Evolutionary conservation across 495 filamentous ascomycete genomes (phyloP).

Genomic region (Immersiella caudata): DNA sequence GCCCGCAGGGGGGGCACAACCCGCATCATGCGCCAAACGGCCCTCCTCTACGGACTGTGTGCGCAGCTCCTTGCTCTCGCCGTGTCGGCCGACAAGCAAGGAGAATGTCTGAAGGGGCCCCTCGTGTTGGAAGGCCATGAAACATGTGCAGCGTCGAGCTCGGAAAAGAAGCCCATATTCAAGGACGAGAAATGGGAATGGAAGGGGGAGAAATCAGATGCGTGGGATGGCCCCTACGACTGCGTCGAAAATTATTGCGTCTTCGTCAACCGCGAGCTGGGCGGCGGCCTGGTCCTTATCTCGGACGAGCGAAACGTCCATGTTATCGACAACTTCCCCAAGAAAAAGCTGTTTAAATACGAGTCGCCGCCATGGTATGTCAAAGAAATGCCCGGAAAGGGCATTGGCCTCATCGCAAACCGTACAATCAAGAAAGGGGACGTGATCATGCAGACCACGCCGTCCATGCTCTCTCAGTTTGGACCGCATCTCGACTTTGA

Average conservation of each 20-base stretch:
- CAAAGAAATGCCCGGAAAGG: slow-evolving; percentile 41
- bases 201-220: neutral
- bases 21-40: neutral
- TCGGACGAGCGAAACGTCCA: slow-evolving; percentile 36
- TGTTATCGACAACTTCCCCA: slow-evolving; percentile 28
- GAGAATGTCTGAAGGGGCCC: neutral
- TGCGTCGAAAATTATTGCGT: slow-evolving; percentile 44
- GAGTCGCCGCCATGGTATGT: slow-evolving; percentile 33
- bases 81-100: neutral
- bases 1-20: neutral
- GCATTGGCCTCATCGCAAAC: slow-evolving; percentile 44
- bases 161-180: neutral
- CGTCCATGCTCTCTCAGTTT: slow-evolving; percentile 38
- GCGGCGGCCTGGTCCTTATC: slow-evolving; percentile 39
- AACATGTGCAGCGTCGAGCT: neutral
- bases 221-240: slow-evolving; percentile 42
- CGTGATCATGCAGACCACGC: slow-evolving; percentile 38
- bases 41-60: neutral
- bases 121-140: neutral
- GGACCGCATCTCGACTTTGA: slow-evolving; percentile 34
- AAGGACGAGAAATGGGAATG: neutral
- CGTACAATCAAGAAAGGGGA: slow-evolving; percentile 44
- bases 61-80: neutral
- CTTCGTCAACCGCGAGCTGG: slow-evolving; percentile 32
- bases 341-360: neutral